Percentiles rank a stretch among this genome's conserved stretches.
Evolutionary conservation across 768 basidiomycete species (phyloP).

Genomic region (Kondoa malvinella): DNA sequence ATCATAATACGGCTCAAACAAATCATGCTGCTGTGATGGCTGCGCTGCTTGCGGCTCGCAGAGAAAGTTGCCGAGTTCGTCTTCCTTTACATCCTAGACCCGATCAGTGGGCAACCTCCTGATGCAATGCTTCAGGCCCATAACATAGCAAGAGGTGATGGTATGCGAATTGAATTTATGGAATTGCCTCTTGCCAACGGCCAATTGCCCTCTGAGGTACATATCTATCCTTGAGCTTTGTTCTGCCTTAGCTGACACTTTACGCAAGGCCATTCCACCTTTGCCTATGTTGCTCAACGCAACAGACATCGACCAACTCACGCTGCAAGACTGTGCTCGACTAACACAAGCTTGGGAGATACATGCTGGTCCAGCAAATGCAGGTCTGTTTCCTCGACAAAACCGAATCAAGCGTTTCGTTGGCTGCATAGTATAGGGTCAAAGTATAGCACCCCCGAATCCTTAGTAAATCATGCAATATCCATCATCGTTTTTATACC

Average conservation of each 20-base stretch:
- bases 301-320: background rate
- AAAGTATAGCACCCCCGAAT: background rate
- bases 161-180: background rate
- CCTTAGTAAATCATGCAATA: background rate
- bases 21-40: background rate
- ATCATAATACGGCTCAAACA: background rate
- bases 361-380: background rate
- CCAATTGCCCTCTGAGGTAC: background rate
- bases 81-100: background rate
- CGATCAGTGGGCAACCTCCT: background rate
- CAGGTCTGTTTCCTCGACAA: background rate
- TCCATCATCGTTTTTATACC: conserved; percentile 2
- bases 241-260: background rate
- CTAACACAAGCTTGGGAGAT: background rate
- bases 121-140: background rate
- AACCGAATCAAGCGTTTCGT: background rate
- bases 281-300: background rate
- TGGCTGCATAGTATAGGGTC: background rate
- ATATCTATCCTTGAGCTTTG: background rate
- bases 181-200: background rate
- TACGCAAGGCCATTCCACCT: background rate
- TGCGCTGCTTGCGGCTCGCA: background rate
- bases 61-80: background rate
- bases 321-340: background rate
- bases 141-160: background rate